Conservation (phyloP, 345 rosid genomes). For the Lenwebbia sp. region DNA sequence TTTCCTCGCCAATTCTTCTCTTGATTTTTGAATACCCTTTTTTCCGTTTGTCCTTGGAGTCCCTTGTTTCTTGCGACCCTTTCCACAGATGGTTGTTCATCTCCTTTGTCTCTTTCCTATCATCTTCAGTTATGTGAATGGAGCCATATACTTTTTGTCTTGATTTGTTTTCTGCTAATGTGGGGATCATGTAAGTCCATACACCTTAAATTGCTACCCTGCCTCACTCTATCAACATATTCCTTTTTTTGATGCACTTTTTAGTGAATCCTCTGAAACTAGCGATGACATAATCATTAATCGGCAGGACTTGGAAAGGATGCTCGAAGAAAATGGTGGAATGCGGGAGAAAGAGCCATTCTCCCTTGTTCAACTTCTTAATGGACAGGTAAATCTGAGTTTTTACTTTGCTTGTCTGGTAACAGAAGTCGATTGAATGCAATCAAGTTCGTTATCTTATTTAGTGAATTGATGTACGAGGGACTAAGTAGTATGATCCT, state of each 20-base stretch:
- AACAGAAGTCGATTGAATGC: background rate
- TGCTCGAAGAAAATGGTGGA: conserved; percentile 49
- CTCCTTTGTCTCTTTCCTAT: background rate
- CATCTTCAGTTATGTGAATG: background rate
- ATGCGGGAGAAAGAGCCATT: conserved; percentile 74
- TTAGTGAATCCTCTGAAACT: background rate
- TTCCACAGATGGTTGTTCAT: background rate
- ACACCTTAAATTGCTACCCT: background rate
- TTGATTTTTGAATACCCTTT: background rate
- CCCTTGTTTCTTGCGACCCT: background rate
- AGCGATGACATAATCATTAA: background rate
- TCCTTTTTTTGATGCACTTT: background rate
- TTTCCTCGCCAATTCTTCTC: background rate
- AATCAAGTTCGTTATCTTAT: background rate
- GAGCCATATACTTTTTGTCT: background rate
- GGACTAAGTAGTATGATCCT: background rate
- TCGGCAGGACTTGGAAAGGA: conserved; percentile 72
- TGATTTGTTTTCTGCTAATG: background rate
- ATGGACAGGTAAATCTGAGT: conserved; percentile 34
- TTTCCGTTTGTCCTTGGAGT: background rate
- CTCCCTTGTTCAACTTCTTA: conserved; percentile 33
- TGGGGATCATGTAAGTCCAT: background rate
- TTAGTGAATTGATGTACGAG: background rate
- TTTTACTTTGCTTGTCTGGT: background rate
- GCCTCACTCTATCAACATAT: background rate